These are phyloP conservation scores for Aurantiochytrium sp. DNA, from an alignment of 108 stramenopile genomes.

Conservation along the genomic window DNA sequence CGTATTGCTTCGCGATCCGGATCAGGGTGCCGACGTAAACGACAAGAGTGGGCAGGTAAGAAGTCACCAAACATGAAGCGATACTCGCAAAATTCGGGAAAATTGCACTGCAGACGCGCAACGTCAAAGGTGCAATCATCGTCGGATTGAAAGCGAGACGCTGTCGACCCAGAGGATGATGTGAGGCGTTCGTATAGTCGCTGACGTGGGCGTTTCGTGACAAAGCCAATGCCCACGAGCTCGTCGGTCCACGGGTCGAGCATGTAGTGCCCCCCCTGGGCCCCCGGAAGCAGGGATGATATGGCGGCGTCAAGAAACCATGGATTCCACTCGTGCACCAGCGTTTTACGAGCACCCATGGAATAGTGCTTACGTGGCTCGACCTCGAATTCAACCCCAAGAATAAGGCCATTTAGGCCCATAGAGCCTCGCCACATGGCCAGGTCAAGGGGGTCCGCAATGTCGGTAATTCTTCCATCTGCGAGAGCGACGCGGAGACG, in stretches of 20 bases:
- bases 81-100: background rate
- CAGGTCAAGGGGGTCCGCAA: background rate
- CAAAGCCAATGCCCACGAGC: background rate
- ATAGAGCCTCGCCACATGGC: constrained; percentile 6
- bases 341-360: background rate
- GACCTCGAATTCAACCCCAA: background rate
- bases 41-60: background rate
- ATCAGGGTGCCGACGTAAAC: background rate
- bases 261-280: background rate
- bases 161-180: background rate
- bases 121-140: background rate
- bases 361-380: background rate
- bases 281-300: background rate
- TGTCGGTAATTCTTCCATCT: background rate
- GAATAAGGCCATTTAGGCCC: background rate
- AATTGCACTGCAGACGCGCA: background rate
- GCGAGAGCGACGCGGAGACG: background rate
- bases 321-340: background rate
- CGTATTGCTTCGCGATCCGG: background rate
- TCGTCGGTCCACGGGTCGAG: constrained; percentile 6
- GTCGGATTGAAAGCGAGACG: background rate
- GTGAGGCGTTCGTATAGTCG: background rate
- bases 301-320: constrained; percentile 11
- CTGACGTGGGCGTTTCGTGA: background rate
- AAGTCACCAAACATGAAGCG: background rate